Conservation (phyloP, 805 yeast species). For the Pichia californica region DNA sequence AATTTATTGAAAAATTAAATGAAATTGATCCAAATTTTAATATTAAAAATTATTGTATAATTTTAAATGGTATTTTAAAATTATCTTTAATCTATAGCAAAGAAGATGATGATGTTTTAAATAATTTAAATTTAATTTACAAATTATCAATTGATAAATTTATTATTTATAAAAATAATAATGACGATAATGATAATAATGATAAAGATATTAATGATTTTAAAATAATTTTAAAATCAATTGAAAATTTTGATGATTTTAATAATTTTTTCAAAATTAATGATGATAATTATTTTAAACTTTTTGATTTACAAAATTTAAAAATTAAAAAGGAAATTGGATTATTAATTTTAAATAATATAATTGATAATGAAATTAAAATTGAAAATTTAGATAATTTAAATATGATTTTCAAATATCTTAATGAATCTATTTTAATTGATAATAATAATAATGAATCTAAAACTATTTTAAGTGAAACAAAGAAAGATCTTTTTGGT, state of each 20-base stretch:
- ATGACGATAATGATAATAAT: conserved; percentile 19
- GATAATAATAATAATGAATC: too few species aligned
- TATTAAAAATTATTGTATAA: conserved; percentile 53
- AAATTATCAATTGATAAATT: conserved; percentile 42
- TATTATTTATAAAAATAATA: conserved; percentile 17
- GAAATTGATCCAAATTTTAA: conserved; percentile 60
- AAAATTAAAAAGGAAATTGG: conserved; percentile 53
- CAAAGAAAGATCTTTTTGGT: conserved; percentile 23
- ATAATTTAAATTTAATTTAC: conserved; percentile 56
- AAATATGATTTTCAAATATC: conserved; percentile 51
- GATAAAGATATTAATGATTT: conserved; percentile 27
- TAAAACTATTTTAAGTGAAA: conserved; percentile 28
- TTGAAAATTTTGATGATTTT: conserved; percentile 36
- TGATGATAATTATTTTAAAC: conserved; percentile 40
- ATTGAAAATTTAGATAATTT: conserved; percentile 43
- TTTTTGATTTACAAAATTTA: conserved; percentile 47
- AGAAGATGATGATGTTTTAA: conserved; percentile 49
- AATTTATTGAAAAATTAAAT: conserved; percentile 50
- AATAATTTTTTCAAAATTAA: conserved; percentile 33
- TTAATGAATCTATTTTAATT: conserved; percentile 44
- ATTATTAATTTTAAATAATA: conserved; percentile 50
- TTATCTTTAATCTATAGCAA: conserved; percentile 45
- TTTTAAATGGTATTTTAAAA: conserved; percentile 60
- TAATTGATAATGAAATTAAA: conserved; percentile 36
- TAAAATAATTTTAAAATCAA: conserved; percentile 37